Conservation (phyloP, 306 rosid genomes). For the Quercus dentata region DNA sequence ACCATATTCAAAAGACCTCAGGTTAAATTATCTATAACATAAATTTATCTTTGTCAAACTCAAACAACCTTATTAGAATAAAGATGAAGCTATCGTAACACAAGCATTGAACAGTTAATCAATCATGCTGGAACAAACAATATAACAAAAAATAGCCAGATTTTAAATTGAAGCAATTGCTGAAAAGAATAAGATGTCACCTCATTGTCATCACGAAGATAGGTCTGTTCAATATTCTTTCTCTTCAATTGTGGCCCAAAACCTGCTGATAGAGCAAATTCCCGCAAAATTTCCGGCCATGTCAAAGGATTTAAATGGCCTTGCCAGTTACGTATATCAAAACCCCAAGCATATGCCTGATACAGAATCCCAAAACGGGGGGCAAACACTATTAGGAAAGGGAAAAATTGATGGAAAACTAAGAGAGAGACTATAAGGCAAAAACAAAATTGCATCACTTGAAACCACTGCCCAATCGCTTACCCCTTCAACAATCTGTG, state of each 20-base stretch:
- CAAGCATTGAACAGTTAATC: neutral
- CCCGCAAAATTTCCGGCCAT: constrained; percentile 89
- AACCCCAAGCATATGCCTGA: constrained; percentile 84
- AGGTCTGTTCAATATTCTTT: constrained; percentile 32
- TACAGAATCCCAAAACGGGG: constrained; percentile 7
- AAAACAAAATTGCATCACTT: constrained; percentile 16
- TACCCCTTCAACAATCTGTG: constrained; percentile 71
- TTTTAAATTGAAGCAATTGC: neutral
- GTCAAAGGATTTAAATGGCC: constrained; percentile 67
- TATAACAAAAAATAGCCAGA: neutral
- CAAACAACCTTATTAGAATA: neutral
- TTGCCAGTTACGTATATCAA: constrained; percentile 74
- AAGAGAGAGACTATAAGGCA: neutral
- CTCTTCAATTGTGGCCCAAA: constrained; percentile 70
- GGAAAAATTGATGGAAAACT: neutral
- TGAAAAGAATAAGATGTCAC: constrained; percentile 27
- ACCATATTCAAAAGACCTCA: neutral
- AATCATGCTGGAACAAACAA: constrained; percentile 1
- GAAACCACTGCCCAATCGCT: constrained; percentile 11
- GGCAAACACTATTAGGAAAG: neutral
- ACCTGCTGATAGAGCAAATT: constrained; percentile 75
- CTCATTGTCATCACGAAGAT: constrained; percentile 47
- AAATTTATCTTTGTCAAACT: neutral
- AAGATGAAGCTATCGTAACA: neutral
- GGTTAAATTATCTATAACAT: neutral